Conservation (phyloP, 441 rosid species). For the Manihot esculenta region DNA sequence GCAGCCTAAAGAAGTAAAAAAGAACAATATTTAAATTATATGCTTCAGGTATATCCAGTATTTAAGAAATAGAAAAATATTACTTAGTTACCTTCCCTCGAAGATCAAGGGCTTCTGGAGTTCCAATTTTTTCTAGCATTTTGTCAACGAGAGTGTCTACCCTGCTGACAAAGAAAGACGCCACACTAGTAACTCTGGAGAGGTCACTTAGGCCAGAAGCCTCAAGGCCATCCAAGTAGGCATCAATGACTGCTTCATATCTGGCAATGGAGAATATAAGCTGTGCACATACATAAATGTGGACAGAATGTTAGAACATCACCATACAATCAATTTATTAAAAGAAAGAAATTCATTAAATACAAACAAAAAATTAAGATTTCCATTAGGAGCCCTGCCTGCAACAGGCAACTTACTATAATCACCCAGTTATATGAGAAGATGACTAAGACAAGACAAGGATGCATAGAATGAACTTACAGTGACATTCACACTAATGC, state of each 20-base stretch:
- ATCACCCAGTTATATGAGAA: not conserved
- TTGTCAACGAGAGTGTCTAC: slow-evolving; percentile 96
- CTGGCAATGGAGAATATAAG: slow-evolving; percentile 90
- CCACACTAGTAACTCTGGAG: slow-evolving; percentile 93
- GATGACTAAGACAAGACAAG: slow-evolving; percentile 5
- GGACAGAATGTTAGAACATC: slow-evolving; percentile 12
- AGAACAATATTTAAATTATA: slow-evolving; percentile 12
- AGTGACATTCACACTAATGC: slow-evolving; percentile 95
- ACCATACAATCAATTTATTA: not conserved
- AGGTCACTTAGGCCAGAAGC: slow-evolving; percentile 89
- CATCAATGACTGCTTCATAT: slow-evolving; percentile 98
- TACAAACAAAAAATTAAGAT: not conserved
- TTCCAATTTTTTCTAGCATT: slow-evolving; percentile 88
- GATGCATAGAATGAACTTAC: slow-evolving; percentile 45
- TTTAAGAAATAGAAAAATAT: not conserved
- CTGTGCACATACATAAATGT: slow-evolving; percentile 40
- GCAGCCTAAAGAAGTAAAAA: slow-evolving; percentile 64
- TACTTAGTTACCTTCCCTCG: slow-evolving; percentile 77
- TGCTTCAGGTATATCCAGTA: not conserved
- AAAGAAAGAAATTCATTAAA: not conserved
- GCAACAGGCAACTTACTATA: not conserved
- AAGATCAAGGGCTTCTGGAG: slow-evolving; percentile 91
- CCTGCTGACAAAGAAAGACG: slow-evolving; percentile 96
- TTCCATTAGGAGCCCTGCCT: not conserved
- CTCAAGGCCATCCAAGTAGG: slow-evolving; percentile 98